Base-by-base conservation (phyloP, 169 alveolate genomes). In the Cryptosporidium meleagridis region DNA sequence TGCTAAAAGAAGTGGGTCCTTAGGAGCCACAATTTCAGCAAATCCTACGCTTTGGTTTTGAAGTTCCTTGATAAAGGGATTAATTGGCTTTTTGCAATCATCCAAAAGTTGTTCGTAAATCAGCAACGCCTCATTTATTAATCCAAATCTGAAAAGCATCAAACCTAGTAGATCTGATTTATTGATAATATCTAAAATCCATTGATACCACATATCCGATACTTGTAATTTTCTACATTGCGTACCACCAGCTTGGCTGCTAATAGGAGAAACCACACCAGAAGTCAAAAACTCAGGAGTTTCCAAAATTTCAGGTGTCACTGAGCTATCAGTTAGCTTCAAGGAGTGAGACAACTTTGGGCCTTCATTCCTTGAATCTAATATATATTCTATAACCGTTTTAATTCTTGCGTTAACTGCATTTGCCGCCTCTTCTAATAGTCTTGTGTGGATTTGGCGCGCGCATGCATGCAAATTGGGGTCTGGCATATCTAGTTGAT, bases 181-280 rank as follows among this genome's bases (percentile, higher is more conserved):
- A 65, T 58, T 61, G 12, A 80, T 80, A 5, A 80, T 80, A 9
- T 80, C 89, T 26, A 80, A 67, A 16, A 80, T 80, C 89, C 89
- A 80, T 53, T 80, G 89, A 48, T 80, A 80, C 89, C 89, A 80
- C 21, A 80, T 65, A 39, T 80, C 89, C 5, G 75, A 80, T 29
- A 80, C 21, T 48, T 80, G 89, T 44, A 80, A 37, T 65, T 80
- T 80, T 80, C 89, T 80, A 33, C 89, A 80, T 59, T 80, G 72
- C 7, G 89, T 80, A 16, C 70, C 70, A 10, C 75, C 16, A 44
- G 10, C 21, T 23, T 44, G 62, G 23, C 67, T 41, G 44, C 67
- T 45, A 18, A 80, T 23, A 10, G 89, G 75, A 14, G 89, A 65
- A 67, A 23, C 14, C 35, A 80, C 29, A 1, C 68, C 80, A 10